phyloP scores from a whole-genome alignment of 345 rosid species.

The Euclidium syriacum region DNA sequence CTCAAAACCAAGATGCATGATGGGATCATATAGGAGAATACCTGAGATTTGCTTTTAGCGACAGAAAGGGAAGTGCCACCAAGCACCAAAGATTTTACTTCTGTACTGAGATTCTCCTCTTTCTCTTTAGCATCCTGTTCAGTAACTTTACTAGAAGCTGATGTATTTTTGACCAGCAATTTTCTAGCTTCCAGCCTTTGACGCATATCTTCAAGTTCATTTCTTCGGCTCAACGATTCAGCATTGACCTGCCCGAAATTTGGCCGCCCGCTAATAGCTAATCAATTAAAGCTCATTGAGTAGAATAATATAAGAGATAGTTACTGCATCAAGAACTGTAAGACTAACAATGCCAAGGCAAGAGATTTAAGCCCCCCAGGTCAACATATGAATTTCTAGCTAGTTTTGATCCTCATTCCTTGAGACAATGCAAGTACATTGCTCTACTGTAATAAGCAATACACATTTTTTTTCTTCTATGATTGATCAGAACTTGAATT shows the following conservation, averaged over 20 bases:
- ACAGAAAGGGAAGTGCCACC: conserved; percentile 70
- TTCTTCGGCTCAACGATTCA: conserved; percentile 57
- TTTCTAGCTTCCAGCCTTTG: conserved; percentile 61
- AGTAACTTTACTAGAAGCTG: conserved; percentile 36
- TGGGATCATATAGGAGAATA: no score
- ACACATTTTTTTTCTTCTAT: not conserved
- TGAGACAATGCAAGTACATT: not conserved
- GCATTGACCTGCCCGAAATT: conserved; percentile 65
- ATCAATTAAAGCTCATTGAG: conserved; percentile 53
- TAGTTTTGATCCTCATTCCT: not conserved
- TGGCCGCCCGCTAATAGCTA: conserved; percentile 74
- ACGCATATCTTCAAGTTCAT: conserved; percentile 81
- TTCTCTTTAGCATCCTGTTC: conserved; percentile 50
- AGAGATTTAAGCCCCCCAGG: not conserved
- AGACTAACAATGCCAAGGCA: not conserved
- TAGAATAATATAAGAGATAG: conserved; percentile 2
- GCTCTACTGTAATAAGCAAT: not conserved
- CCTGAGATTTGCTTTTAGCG: conserved; percentile 61
- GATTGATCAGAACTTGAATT: not conserved
- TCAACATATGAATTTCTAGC: no score
- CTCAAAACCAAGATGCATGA: no score
- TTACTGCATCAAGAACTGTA: not conserved
- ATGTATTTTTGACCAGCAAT: conserved; percentile 41
- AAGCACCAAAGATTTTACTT: conserved; percentile 65
- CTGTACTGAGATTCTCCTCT: conserved; percentile 65